phyloP scores from a whole-genome alignment of 352 stramenopile species.

The Thalassiosira gravida region DNA sequence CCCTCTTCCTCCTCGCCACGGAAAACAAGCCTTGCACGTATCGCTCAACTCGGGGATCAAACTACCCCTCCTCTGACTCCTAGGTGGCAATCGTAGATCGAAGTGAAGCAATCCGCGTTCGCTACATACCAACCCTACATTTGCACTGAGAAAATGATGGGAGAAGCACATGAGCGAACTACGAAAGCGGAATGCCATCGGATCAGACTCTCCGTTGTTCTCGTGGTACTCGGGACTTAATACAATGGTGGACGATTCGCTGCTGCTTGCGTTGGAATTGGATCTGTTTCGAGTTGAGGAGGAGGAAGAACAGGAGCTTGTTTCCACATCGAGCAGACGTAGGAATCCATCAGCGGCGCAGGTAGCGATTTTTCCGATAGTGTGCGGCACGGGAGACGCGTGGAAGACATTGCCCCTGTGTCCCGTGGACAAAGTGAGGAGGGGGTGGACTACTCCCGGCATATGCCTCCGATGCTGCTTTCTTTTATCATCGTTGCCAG shows the following conservation, averaged over 20 bases:
- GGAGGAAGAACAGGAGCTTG: neutral
- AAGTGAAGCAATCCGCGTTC: slow-evolving; percentile 75
- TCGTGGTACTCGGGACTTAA: slow-evolving; percentile 60
- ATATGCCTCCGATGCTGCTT: slow-evolving; percentile 5
- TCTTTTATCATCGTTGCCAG: neutral
- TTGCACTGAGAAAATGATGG: slow-evolving; percentile 73
- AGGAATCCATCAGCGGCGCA: slow-evolving; percentile 81
- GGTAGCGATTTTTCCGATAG: slow-evolving; percentile 69
- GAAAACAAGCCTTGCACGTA: slow-evolving; percentile 68
- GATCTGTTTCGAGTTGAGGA: neutral
- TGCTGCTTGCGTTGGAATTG: neutral
- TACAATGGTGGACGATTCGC: slow-evolving; percentile 21
- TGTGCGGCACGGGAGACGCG: slow-evolving; percentile 57
- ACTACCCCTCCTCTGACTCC: slow-evolving; percentile 60
- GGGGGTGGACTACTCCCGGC: slow-evolving; percentile 64
- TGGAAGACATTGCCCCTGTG: slow-evolving; percentile 82
- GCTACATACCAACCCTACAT: slow-evolving; percentile 78
- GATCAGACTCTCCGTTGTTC: slow-evolving; percentile 27
- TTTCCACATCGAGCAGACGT: slow-evolving; percentile 64
- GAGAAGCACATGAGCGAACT: slow-evolving; percentile 77
- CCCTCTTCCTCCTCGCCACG: slow-evolving; percentile 32
- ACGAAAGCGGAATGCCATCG: slow-evolving; percentile 6
- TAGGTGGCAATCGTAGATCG: slow-evolving; percentile 71
- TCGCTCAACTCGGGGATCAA: slow-evolving; percentile 49
- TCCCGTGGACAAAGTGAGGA: slow-evolving; percentile 70